Evolutionary conservation across 139 green algal species (phyloP).

Genomic region (Auxenochlorella pyrenoidosa): DNA sequence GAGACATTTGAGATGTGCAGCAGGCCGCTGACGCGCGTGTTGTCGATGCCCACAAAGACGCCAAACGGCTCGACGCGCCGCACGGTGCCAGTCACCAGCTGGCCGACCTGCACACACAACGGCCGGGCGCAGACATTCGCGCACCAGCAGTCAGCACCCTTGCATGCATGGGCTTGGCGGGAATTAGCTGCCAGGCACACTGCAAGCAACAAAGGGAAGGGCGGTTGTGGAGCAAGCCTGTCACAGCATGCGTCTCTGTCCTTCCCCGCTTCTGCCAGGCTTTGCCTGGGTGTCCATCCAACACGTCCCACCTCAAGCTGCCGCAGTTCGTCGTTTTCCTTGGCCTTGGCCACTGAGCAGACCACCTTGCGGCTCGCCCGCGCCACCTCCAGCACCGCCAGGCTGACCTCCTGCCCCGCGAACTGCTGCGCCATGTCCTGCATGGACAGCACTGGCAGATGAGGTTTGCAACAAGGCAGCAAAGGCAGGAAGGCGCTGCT

Average conservation of each 20-base stretch:
- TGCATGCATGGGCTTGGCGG: background rate
- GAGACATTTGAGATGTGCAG: slow-evolving; percentile 76
- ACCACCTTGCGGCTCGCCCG: slow-evolving; percentile 32
- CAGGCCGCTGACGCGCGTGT: slow-evolving; percentile 56
- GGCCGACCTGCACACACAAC: slow-evolving; percentile 26
- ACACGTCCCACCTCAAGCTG: slow-evolving; percentile 6
- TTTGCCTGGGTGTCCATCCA: no score
- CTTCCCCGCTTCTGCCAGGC: no score
- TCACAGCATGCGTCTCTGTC: no score
- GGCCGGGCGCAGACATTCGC: background rate
- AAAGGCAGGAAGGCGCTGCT: no score
- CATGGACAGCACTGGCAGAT: background rate
- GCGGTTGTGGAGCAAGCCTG: no score
- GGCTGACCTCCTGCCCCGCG: slow-evolving; percentile 13
- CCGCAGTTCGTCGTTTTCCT: slow-evolving; percentile 41
- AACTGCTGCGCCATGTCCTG: slow-evolving; percentile 1
- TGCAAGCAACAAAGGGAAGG: no score
- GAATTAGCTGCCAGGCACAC: background rate
- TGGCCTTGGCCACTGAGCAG: slow-evolving; percentile 30
- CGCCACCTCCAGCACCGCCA: slow-evolving; percentile 38
- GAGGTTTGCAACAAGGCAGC: background rate
- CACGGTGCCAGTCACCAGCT: slow-evolving; percentile 57
- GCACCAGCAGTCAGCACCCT: background rate
- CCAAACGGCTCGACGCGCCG: slow-evolving; percentile 63
- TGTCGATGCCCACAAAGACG: slow-evolving; percentile 63